A percentile compares a stretch with the other conserved stretches of the same genome.
These are phyloP conservation scores for Pichia paraexigua DNA, from an alignment of 805 yeast genomes.

Conservation along the genomic window DNA sequence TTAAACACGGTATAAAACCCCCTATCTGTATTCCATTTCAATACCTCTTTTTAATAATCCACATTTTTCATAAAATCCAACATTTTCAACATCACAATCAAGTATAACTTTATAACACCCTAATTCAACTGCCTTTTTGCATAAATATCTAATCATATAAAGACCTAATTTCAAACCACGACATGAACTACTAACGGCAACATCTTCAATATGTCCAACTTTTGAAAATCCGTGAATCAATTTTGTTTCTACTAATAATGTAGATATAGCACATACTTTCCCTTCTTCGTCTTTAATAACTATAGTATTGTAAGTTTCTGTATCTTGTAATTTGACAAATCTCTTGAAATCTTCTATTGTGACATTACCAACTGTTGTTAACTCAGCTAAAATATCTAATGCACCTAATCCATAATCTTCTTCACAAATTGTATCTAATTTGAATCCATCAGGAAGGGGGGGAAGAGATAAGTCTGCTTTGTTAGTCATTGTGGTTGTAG, in stretches of 20 bases:
- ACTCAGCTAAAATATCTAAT: slow-evolving; percentile 50
- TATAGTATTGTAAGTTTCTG: slow-evolving; percentile 51
- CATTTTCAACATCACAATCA: slow-evolving; percentile 81
- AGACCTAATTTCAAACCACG: slow-evolving; percentile 83
- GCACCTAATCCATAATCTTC: slow-evolving; percentile 59
- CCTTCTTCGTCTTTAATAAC: slow-evolving; percentile 53
- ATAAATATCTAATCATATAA: slow-evolving; percentile 53
- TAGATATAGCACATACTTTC: slow-evolving; percentile 74
- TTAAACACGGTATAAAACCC: slow-evolving; percentile 1
- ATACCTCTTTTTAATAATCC: slow-evolving; percentile 60
- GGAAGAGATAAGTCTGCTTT: background rate
- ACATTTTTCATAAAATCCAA: slow-evolving; percentile 83
- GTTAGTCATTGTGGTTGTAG: background rate
- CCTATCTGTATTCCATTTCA: slow-evolving; percentile 54
- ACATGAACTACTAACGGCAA: slow-evolving; percentile 63
- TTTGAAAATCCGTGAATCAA: slow-evolving; percentile 75
- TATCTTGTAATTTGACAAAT: slow-evolving; percentile 53
- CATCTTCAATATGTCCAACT: slow-evolving; percentile 94
- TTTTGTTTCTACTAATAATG: slow-evolving; percentile 71
- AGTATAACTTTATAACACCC: slow-evolving; percentile 87
- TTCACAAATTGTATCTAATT: slow-evolving; percentile 46
- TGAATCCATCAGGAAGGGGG: slow-evolving; percentile 53
- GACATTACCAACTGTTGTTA: slow-evolving; percentile 81
- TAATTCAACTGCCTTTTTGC: slow-evolving; percentile 43
- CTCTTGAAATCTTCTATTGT: slow-evolving; percentile 39